Percentiles rank a stretch among this genome's conserved stretches.
These are phyloP conservation scores for Pyricularia pennisetigena DNA, from an alignment of 2,329 filamentous ascomycete genomes.

Conservation along the genomic window DNA sequence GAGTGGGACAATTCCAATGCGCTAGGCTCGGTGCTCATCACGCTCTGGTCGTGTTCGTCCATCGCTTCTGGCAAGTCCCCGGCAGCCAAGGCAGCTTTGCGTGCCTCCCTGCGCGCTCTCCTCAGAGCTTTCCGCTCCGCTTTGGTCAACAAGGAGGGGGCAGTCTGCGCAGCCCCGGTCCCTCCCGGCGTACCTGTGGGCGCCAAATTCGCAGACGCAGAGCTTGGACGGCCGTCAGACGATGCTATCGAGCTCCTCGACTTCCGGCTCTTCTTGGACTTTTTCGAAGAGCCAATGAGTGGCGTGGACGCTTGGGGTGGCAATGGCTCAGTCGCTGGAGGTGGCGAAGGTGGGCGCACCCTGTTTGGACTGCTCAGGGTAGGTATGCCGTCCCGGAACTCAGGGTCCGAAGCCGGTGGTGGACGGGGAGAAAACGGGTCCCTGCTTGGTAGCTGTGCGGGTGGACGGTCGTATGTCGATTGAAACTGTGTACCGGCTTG, in stretches of 20 bases:
- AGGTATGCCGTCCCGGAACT: neutral
- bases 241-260: neutral
- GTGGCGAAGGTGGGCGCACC: slow-evolving; percentile 3
- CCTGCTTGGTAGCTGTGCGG: neutral
- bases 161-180: neutral
- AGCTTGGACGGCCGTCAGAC: neutral
- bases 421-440: neutral
- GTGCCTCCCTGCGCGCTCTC: neutral
- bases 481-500: neutral
- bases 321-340: slow-evolving; percentile 1
- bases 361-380: slow-evolving; percentile 3
- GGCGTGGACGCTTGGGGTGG: neutral
- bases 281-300: neutral
- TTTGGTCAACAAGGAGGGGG: neutral
- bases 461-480: neutral
- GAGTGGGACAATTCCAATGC: neutral
- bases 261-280: neutral
- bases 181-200: neutral
- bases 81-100: neutral
- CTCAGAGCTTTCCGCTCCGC: slow-evolving; percentile 4
- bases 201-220: neutral
- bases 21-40: neutral
- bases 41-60: neutral
- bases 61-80: neutral
- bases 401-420: slow-evolving; percentile 1